A percentile compares a stretch with the other conserved stretches of the same genome.
Conservation (phyloP, 2,329 filamentous ascomycete species). For the Xylariaceae sp. region DNA sequence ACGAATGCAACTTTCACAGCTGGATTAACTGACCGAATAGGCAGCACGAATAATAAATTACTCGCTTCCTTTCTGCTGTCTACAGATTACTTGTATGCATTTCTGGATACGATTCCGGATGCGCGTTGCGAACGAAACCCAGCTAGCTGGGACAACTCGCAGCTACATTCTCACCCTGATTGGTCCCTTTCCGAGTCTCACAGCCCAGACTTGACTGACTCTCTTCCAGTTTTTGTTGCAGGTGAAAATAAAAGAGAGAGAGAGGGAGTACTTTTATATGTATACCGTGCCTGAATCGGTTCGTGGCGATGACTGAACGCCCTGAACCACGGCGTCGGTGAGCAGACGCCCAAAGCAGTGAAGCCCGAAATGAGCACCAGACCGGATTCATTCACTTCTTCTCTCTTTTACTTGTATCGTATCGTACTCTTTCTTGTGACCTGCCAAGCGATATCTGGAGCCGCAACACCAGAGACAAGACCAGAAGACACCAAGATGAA, state of each 20-base stretch:
- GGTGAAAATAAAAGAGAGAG: not conserved
- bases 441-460: not conserved
- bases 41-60: not conserved
- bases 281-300: not conserved
- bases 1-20: too few species aligned
- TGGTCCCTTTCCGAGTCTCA: not conserved
- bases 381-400: not conserved
- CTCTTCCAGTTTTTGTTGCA: too few species aligned
- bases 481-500: too few species aligned
- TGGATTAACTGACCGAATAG: too few species aligned
- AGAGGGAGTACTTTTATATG: not conserved
- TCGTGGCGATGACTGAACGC: too few species aligned
- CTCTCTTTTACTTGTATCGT: not conserved
- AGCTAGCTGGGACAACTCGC: not conserved
- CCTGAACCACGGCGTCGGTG: conserved; percentile 7
- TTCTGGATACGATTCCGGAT: not conserved
- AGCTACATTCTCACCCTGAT: not conserved
- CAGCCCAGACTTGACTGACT: not conserved
- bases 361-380: conserved; percentile 10
- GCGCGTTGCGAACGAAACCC: not conserved
- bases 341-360: not conserved
- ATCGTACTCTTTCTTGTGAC: not conserved
- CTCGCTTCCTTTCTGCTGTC: not conserved
- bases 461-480: not conserved
- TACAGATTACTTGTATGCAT: too few species aligned